phyloP scores from a whole-genome alignment of 441 rosid species.

The Manihot esculenta region DNA sequence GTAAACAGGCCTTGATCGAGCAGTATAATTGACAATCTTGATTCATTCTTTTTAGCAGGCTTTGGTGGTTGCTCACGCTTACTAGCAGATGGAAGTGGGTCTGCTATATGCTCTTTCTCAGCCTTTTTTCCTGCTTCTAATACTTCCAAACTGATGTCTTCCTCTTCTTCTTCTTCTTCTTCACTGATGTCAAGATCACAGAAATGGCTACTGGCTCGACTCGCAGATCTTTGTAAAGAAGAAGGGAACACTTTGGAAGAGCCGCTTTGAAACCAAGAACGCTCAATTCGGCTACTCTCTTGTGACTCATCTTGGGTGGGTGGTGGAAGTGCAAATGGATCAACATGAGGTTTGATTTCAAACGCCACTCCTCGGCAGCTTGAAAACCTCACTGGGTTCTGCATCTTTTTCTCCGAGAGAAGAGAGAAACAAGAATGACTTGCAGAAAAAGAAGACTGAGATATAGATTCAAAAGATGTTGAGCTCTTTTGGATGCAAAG shows the following conservation, averaged over 20 bases:
- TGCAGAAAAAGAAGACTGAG: not conserved
- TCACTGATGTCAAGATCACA: constrained; percentile 45
- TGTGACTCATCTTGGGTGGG: constrained; percentile 9
- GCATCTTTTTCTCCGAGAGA: constrained; percentile 25
- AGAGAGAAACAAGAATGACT: not conserved
- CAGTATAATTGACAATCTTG: constrained; percentile 59
- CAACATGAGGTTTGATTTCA: constrained; percentile 51
- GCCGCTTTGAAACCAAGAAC: constrained; percentile 35
- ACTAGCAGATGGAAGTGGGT: constrained; percentile 24
- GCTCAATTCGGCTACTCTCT: constrained; percentile 24
- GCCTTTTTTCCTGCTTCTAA: constrained; percentile 46
- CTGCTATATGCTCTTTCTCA: constrained; percentile 24
- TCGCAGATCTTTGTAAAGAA: constrained; percentile 33
- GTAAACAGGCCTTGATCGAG: constrained; percentile 79
- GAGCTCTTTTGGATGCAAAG: not conserved
- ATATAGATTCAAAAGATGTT: not conserved
- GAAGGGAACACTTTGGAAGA: constrained; percentile 40
- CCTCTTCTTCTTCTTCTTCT: constrained; percentile 19
- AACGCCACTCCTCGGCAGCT: constrained; percentile 68
- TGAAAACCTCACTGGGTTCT: constrained; percentile 46
- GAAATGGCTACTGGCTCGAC: constrained; percentile 57
- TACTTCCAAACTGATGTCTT: constrained; percentile 14
- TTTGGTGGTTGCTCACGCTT: constrained; percentile 36
- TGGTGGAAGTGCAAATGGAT: constrained; percentile 39
- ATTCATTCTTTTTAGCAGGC: constrained; percentile 31